These are phyloP conservation scores for Antitrichia curtipendula DNA, from an alignment of 225 moss, liverwort and hornwort species.

Conservation along the genomic window DNA sequence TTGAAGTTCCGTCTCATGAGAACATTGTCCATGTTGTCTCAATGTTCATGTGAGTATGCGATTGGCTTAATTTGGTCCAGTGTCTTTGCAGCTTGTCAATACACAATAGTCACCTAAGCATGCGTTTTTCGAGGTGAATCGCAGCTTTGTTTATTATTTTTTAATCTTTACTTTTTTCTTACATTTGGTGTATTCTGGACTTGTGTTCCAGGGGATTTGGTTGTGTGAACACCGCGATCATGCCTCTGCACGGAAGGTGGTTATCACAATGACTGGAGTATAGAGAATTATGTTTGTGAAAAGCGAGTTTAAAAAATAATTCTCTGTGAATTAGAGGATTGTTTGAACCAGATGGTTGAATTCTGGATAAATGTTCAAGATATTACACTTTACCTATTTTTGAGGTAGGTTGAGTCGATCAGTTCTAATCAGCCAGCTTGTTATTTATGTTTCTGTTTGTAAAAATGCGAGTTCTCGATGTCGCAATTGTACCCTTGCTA, in stretches of 20 bases:
- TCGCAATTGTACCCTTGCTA: background rate
- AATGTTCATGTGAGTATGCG: background rate
- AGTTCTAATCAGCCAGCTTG: background rate
- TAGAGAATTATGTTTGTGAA: conserved; percentile 1
- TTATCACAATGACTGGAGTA: conserved; percentile 73
- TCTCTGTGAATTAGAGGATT: background rate
- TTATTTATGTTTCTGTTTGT: background rate
- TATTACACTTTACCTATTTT: background rate
- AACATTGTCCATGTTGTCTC: background rate
- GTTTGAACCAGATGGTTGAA: background rate
- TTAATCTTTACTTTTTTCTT: too few relatives aligned
- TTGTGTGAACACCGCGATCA: conserved; percentile 94
- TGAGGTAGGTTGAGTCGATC: background rate
- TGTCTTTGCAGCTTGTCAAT: background rate
- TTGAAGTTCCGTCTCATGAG: background rate
- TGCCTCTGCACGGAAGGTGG: conserved; percentile 70
- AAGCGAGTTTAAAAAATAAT: too few relatives aligned
- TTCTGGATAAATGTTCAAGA: background rate
- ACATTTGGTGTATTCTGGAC: background rate
- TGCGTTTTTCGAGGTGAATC: background rate
- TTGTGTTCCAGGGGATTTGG: conserved; percentile 73
- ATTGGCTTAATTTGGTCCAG: background rate
- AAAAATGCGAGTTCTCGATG: background rate
- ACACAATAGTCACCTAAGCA: background rate
- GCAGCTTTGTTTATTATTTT: background rate